Evolutionary conservation across 2,329 filamentous ascomycete species (phyloP), one percentile per base, ranked within the genome.

Genomic region (Hypoxylon rubiginosum): DNA sequence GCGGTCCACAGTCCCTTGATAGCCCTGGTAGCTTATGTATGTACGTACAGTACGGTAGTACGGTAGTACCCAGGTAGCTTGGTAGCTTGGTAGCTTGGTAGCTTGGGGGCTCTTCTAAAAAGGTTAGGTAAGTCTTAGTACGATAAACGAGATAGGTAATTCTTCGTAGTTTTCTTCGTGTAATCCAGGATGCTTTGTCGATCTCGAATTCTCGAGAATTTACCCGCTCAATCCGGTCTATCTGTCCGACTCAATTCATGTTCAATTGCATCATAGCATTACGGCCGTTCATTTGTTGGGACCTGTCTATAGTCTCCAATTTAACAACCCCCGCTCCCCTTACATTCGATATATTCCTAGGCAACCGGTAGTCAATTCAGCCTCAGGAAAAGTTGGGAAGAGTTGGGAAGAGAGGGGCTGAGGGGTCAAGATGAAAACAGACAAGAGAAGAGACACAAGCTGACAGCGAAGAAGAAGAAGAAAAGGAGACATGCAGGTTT

Each of bases 201-300:
- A 69, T 69, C 63, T 62, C 36, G 66, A 69, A 63, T 43, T 60
- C 15, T 66, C 63, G 59, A 64, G 59, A 64, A 69, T 69, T 69
- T 69, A 69, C 66, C 66, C 66, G 66, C 39, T 57, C 43, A 62
- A 62, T 66, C 66, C 63, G 57, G 39, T 48, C 48, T 58, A 62
- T 51, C 41, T 48, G 36, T 36, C 32, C 54, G 32, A 50, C 43
- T 68, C 48, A 57, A 54, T 61, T 66, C 58, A 45, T 52, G 53
- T 59, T 49, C 32, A 17, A 69, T 70, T 70, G 30, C 68, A 69
- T 71, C 68, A 71, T 66, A 67, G 21, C 60, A 65, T 63, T 43
- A 19, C 57, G 62, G 41, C 48, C 10, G 13, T 1, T 41, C n/a
- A 6, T 64, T 67, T 63, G 52, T 61, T 64, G 64, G 53, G 26